A percentile compares a stretch with the other conserved stretches of the same genome.
Evolutionary conservation across 2,329 filamentous ascomycete genomes (phyloP).

Genomic region (Aspergillus fumigatiaffinis): DNA sequence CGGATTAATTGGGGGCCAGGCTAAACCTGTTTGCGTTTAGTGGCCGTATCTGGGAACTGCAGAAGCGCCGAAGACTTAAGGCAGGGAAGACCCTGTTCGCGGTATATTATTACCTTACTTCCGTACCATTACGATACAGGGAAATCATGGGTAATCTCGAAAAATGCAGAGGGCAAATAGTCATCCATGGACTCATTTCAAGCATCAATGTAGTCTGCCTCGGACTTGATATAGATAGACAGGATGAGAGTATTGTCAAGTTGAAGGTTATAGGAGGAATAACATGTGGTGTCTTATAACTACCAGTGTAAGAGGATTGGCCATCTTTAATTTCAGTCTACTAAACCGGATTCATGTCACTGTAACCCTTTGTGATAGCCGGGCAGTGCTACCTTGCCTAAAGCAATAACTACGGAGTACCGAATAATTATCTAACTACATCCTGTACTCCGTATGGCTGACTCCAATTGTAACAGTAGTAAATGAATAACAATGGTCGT

Average conservation of each 20-base stretch:
- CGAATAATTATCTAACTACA: too few relatives aligned
- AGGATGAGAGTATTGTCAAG: background rate
- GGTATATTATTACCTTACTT: background rate
- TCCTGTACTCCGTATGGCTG: too few relatives aligned
- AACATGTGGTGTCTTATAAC: background rate
- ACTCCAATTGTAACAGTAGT: too few relatives aligned
- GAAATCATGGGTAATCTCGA: background rate
- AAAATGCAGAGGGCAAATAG: background rate
- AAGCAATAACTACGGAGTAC: too few relatives aligned
- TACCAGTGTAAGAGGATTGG: background rate
- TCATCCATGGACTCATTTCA: too few relatives aligned
- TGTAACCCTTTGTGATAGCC: background rate
- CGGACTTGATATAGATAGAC: background rate
- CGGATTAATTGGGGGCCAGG: background rate
- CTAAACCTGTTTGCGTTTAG: conserved; percentile 7
- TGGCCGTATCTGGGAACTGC: conserved; percentile 6
- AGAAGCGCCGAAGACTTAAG: background rate
- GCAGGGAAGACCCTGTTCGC: background rate
- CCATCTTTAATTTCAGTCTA: background rate
- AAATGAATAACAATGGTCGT: too few relatives aligned
- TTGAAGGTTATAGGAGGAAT: background rate
- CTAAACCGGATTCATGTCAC: background rate
- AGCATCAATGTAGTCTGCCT: background rate
- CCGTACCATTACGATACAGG: background rate
- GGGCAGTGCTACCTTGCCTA: background rate